Percentiles rank a stretch among this genome's conserved stretches.
These are phyloP conservation scores for Amesomyces nigricolor DNA, from an alignment of 2,329 filamentous ascomycete species.

Conservation along the genomic window DNA sequence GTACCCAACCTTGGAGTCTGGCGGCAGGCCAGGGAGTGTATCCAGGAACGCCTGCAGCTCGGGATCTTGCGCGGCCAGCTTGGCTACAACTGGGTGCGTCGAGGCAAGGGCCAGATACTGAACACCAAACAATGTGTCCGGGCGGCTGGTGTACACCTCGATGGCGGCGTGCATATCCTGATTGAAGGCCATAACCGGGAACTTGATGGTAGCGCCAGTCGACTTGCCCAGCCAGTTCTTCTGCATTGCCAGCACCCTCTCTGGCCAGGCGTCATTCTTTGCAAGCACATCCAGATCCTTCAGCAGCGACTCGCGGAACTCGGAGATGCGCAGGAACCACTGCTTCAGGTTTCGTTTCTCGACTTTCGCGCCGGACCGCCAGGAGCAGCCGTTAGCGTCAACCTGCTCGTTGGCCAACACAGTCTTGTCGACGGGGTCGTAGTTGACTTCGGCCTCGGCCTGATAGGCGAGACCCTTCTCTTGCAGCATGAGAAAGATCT, in stretches of 20 bases:
- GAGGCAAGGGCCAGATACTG: conserved; percentile 78
- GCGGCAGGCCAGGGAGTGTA: conserved; percentile 49
- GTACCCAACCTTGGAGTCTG: conserved; percentile 62
- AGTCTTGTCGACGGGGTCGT: conserved; percentile 82
- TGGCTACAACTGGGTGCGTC: conserved; percentile 61
- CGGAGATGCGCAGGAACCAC: conserved; percentile 84
- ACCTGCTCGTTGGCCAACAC: conserved; percentile 92
- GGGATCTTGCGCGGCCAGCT: conserved; percentile 53
- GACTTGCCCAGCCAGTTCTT: conserved; percentile 84
- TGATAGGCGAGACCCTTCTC: conserved; percentile 75
- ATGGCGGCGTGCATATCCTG: conserved; percentile 44
- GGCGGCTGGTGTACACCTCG: conserved; percentile 76
- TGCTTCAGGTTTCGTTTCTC: conserved; percentile 75
- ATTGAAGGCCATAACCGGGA: conserved; percentile 50
- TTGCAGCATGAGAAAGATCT: conserved; percentile 73
- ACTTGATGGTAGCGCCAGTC: conserved; percentile 64
- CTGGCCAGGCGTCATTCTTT: conserved; percentile 66
- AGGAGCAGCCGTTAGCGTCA: conserved; percentile 77
- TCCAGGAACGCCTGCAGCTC: conserved; percentile 64
- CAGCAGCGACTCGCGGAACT: conserved; percentile 67
- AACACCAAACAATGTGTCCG: conserved; percentile 81
- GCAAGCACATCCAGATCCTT: conserved; percentile 63
- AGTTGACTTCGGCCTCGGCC: conserved; percentile 79
- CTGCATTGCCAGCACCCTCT: conserved; percentile 77
- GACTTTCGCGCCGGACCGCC: conserved; percentile 80